Base-by-base conservation (phyloP, 306 rosid genomes). In the Albizia julibrissin region DNA sequence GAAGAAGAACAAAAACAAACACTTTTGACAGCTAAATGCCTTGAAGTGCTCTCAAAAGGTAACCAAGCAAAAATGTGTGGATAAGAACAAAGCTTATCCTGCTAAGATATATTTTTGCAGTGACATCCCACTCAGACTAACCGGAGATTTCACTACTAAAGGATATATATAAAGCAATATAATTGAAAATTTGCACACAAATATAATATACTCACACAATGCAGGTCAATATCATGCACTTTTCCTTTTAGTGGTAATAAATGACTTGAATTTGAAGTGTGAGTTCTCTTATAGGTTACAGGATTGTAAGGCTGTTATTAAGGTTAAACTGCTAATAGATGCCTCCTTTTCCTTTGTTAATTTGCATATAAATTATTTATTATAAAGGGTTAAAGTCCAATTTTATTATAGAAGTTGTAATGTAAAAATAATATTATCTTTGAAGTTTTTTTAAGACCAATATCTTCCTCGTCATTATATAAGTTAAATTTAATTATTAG, bases 21-120 rank as follows among this genome's bases (percentile, higher is more conserved):
- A 86, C 81, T 64, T 37, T 85, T 85, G 89, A 88, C 96, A 88
- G 97, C 95, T 84, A 88, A 84, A 86, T 75, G 78, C 70, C 47
- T 80, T 80, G 74, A 78, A 70, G 84, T 70, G 77, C 80, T 54
- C 78, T 85, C 85, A 90, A 82, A 61, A 64, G 59, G 65, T 67
- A 87, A 81, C 89, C 87, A 77, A 34, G 83, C 69, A 84, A 74
- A 84, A 74, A 83, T 87, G 82, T 83, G 91, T 90, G 94, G 95
- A 83, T 79, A 33, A 56, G 58, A 72, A 62, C 31, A 78, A 80
- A 65, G 9, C 77, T 77, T 72, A 24, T 88, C 81, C 11, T 76
- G 89, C 85, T 81, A 85, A 85, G 86, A 85, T 88, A 75, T 77
- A 85, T 72, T 37, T 37, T 37, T 71, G 74, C 56, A 54, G n/a